Conservation (phyloP, 495 filamentous ascomycete genomes). For the Penicillium canariense region DNA sequence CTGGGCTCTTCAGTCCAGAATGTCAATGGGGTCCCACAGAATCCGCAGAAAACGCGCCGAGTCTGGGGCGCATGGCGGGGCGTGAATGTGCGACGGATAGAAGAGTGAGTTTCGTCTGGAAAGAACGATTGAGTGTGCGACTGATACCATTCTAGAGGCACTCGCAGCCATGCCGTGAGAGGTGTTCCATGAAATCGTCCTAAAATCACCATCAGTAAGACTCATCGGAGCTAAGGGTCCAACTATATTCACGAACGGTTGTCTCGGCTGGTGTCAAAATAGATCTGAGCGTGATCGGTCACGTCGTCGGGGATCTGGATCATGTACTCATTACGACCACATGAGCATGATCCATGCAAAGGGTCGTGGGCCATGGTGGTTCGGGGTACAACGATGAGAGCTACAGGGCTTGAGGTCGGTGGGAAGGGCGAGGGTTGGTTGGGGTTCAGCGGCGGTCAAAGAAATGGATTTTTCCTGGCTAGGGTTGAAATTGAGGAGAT, state of each 20-base stretch:
- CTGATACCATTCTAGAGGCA: slow-evolving; percentile 74
- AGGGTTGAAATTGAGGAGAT: not conserved
- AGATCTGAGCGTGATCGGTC: slow-evolving; percentile 57
- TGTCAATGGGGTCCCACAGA: slow-evolving; percentile 78
- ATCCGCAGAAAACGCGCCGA: slow-evolving; percentile 82
- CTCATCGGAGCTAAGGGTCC: slow-evolving; percentile 2
- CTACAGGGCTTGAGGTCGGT: not conserved
- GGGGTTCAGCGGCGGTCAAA: not conserved
- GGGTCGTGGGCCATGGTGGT: slow-evolving; percentile 38
- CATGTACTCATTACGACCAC: slow-evolving; percentile 79
- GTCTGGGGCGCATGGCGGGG: slow-evolving; percentile 55
- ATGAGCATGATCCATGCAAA: slow-evolving; percentile 76
- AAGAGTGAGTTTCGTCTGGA: slow-evolving; percentile 69
- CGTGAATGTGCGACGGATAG: slow-evolving; percentile 70
- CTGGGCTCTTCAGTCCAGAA: slow-evolving; percentile 73
- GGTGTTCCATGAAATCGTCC: slow-evolving; percentile 66
- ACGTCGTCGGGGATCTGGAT: slow-evolving; percentile 62
- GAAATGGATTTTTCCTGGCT: not conserved
- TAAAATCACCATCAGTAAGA: slow-evolving; percentile 34
- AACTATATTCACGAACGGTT: slow-evolving; percentile 57
- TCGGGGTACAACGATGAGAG: slow-evolving; percentile 12
- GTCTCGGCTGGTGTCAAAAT: slow-evolving; percentile 63
- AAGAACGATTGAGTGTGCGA: slow-evolving; percentile 69
- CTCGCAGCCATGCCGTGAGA: slow-evolving; percentile 72
- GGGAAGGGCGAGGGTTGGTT: no score